phyloP scores from a whole-genome alignment of 108 stramenopile species.

The Poteriospumella lacustris region DNA sequence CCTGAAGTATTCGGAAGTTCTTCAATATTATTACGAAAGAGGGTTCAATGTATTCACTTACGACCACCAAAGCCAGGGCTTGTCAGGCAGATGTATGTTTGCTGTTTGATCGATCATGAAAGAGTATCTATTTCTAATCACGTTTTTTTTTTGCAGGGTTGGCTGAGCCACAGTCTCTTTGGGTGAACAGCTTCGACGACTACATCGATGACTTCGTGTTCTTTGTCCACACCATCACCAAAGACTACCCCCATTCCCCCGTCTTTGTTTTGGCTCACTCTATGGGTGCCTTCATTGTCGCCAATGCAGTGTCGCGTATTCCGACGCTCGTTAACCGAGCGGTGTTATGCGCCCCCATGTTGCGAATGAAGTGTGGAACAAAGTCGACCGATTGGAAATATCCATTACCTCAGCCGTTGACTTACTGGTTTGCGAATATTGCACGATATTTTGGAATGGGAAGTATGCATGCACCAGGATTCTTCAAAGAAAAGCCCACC shows the following conservation, averaged over 20 bases:
- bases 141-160: conserved; percentile 2
- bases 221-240: background rate
- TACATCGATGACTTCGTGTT: conserved; percentile 28
- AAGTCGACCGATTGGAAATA: background rate
- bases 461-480: background rate
- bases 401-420: background rate
- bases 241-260: background rate
- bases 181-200: conserved; percentile 24
- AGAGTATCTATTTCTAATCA: background rate
- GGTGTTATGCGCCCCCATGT: conserved; percentile 10
- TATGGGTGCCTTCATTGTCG: conserved; percentile 10
- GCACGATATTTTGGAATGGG: conserved; percentile 7
- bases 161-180: conserved; percentile 9
- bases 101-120: background rate
- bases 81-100: conserved; percentile 10
- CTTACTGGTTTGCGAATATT: background rate
- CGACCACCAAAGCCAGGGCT: conserved; percentile 23
- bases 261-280: conserved; percentile 22
- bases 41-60: conserved; percentile 25
- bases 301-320: conserved; percentile 12
- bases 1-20: conserved; percentile 17
- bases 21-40: conserved; percentile 22
- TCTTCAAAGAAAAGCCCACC: conserved; percentile 18
- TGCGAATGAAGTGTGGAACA: conserved; percentile 21
- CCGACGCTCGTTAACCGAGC: conserved; percentile 18